Base-by-base conservation (phyloP, 257 asterid genomes). In the Scutellaria barbata region DNA sequence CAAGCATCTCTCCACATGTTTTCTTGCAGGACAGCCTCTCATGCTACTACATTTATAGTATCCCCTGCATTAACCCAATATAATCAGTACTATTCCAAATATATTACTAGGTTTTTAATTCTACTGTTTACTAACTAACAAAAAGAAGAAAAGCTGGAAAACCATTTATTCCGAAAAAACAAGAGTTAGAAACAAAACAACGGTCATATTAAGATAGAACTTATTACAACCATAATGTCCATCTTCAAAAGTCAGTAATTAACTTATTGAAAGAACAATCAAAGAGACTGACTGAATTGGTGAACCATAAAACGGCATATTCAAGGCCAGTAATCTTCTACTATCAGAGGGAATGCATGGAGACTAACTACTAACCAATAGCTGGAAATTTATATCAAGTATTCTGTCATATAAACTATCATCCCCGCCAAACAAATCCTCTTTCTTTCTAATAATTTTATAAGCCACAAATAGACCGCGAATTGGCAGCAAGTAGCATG, bases 21-120 rank as follows among this genome's bases (percentile, higher is more conserved):
- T 92, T 80, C 98, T 78, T 3, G 98, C 98, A 16, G 98, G 98
- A 62, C 98, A 92, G 39, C 98, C 98, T 84, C 96, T 86, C 87
- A 90, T 79, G 81, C 96, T 92, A 76, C 98, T 92, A 74, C 98
- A 92, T 78, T 92, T 92, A 63, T 92, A 92, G 81, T 92, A 92
- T 75, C 98, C 98, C 87, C 98, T 92, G 83, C 11, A 65, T 53
- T 30, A 46, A 63, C 18, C 6, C 12, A 8, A 8, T 43, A 63
- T 7, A 81, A 82, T 52, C 76, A 16, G 30, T 18, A 81, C 76
- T 47, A 80, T 87, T 30, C 35, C 25, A 1, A 30, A 30, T 30
- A 30, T 4, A 30, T 30, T 30, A 30, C 2, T 22, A 22, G 25
- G 1, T 22, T 22, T 22, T 22, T 22, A 22, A 22, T 2, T 30